Evolutionary conservation across 352 stramenopile genomes (phyloP), one percentile per base, ranked within the genome.

Genomic region (Phytophthora cajani): DNA sequence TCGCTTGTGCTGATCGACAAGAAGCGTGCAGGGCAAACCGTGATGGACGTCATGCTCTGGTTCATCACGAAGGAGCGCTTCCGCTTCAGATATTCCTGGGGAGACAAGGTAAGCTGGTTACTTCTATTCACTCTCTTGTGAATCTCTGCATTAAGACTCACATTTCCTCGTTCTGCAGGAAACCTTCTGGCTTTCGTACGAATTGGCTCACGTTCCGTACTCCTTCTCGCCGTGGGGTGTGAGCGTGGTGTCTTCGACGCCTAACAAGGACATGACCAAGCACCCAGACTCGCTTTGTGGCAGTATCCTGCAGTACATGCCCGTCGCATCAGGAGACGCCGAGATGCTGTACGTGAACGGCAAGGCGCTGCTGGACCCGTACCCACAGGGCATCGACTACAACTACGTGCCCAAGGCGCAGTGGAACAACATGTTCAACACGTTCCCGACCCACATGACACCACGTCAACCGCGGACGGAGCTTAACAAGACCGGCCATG

Each of bases 261-360:
- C 64, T 2, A 79, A 74, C n/a, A 66, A 73, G 46, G 77, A 84
- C 61, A 78, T 84, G 60, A n/a, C 44, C 7, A 65, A 75, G 32
- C 74, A 81, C 50, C 59, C 64, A 19, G 71, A 81, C 36, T 77
- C 76, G 17, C 63, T 83, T 1, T 91, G 85, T 47, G 85, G 84
- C 19, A 74, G 67, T 32, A 74, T 74, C n/a, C 33, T 74, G 23
- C 67, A 74, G 54, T 74, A 70, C 17, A 23, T 66, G 36, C 67
- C 67, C 14, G 49, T 57, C 8, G 47, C 33, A 0, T 55, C 53
- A 19, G 30, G 36, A 53, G 55, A 74, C 16, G 32, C 54, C 4
- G 67, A 74, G 49, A 74, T 74, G 67, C n/a, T 74, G 11, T 74
- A 74, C n/a, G 67, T 73, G 12, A 72, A 72, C 12, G 65, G 65